Percentiles rank a stretch among this genome's conserved stretches.
These are phyloP conservation scores for Globisporangium canariense DNA, from an alignment of 352 stramenopile genomes.

Conservation along the genomic window DNA sequence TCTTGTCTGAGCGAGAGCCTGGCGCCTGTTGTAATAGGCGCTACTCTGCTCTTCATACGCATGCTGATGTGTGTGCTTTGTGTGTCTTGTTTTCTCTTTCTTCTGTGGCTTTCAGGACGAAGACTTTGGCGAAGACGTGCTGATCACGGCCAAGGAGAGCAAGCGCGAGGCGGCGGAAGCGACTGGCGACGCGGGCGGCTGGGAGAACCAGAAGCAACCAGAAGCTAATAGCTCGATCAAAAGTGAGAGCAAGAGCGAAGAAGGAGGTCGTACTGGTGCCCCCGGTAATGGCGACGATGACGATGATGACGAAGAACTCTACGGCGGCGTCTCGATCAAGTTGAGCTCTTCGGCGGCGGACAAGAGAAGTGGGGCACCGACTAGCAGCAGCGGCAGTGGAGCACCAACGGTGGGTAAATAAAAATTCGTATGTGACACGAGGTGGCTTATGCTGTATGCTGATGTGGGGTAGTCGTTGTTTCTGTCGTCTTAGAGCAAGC, in stretches of 20 bases:
- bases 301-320: conserved; percentile 77
- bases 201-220: conserved; percentile 3
- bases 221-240: background rate
- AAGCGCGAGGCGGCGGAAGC: conserved; percentile 16
- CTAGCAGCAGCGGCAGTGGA: conserved; percentile 8
- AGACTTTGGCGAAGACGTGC: conserved; percentile 77
- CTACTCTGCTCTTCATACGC: background rate
- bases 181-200: background rate
- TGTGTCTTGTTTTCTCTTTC: background rate
- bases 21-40: too few relatives aligned
- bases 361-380: conserved; percentile 13
- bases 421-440: background rate
- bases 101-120: conserved; percentile 44
- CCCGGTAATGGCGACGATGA: conserved; percentile 30
- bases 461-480: background rate
- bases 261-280: background rate
- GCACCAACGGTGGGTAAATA: background rate
- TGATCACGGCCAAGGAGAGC: conserved; percentile 28
- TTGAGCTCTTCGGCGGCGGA: conserved; percentile 33
- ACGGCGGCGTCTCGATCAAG: conserved; percentile 75
- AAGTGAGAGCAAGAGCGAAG: background rate
- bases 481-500: conserved; percentile 1
- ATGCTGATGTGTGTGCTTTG: conserved; percentile 7
- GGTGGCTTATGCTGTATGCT: background rate
- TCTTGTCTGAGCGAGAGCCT: background rate